Conservation (phyloP, 805 yeast genomes). For the Lachancea kluyveri region DNA sequence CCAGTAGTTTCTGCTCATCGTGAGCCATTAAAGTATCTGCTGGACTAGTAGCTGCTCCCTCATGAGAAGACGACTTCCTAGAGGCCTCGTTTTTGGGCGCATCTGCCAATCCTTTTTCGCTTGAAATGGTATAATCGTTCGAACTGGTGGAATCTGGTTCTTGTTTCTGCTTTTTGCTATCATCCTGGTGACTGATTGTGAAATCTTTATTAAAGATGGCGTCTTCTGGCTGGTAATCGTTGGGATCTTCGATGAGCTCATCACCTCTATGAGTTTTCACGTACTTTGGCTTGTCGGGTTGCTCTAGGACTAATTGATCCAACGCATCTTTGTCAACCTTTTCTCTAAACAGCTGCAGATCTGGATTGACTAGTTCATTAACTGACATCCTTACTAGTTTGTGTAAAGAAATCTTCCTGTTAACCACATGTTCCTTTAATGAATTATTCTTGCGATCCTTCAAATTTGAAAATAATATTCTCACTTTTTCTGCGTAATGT, state of each 20-base stretch:
- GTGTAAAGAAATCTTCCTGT: constrained; percentile 45
- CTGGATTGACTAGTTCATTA: constrained; percentile 75
- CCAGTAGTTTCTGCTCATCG: too few relatives aligned
- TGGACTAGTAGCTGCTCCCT: too few relatives aligned
- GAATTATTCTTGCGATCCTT: constrained; percentile 49
- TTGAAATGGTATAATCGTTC: too few relatives aligned
- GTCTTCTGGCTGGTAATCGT: constrained; percentile 25
- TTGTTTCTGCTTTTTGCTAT: not conserved
- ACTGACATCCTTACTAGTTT: constrained; percentile 59
- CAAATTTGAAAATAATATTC: constrained; percentile 59
- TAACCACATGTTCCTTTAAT: constrained; percentile 52
- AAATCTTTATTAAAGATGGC: constrained; percentile 26
- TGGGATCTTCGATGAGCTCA: constrained; percentile 60
- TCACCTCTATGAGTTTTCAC: constrained; percentile 87
- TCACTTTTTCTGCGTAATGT: constrained; percentile 57
- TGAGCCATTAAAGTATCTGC: too few relatives aligned
- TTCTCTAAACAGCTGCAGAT: constrained; percentile 62
- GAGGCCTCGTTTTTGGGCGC: too few relatives aligned
- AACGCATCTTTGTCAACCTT: constrained; percentile 65
- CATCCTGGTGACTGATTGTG: constrained; percentile 9
- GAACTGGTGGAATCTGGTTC: constrained; percentile 1
- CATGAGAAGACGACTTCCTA: too few relatives aligned
- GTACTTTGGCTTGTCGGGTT: constrained; percentile 54
- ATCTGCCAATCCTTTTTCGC: too few relatives aligned
- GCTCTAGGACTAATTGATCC: constrained; percentile 59